phyloP scores from a whole-genome alignment of 768 basidiomycete genomes.

The Boletus eberwhitei region DNA sequence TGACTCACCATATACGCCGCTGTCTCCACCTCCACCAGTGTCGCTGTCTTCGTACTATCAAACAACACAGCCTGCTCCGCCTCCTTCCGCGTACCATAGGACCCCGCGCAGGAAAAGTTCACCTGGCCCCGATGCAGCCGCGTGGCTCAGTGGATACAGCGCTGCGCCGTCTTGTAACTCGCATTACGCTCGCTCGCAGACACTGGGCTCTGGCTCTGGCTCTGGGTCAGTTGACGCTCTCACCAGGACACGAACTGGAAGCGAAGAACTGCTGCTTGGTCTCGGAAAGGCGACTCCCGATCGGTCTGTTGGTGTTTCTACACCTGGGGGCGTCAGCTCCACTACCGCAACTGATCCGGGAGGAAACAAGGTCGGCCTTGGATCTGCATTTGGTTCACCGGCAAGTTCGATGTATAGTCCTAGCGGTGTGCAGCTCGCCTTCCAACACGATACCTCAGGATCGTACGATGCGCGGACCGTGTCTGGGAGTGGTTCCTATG shows the following conservation, averaged over 20 bases:
- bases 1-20: conserved; percentile 15
- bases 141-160: conserved; percentile 26
- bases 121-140: conserved; percentile 26
- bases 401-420: conserved; percentile 20
- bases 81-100: conserved; percentile 26
- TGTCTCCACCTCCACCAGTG: conserved; percentile 27
- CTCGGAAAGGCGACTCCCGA: conserved; percentile 14
- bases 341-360: conserved; percentile 5
- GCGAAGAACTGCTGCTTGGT: conserved; percentile 28
- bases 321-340: conserved; percentile 6
- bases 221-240: conserved; percentile 29
- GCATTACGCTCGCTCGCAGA: conserved; percentile 29
- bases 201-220: conserved; percentile 25
- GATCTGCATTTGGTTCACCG: conserved; percentile 32
- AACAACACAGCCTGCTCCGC: conserved; percentile 14
- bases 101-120: conserved; percentile 21
- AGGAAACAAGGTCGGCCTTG: conserved; percentile 17
- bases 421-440: conserved; percentile 2
- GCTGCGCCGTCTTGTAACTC: conserved; percentile 26
- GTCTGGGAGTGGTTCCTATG: conserved; percentile 25
- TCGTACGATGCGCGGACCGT: conserved; percentile 17
- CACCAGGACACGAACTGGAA: conserved; percentile 27
- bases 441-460: conserved; percentile 18
- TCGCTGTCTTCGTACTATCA: conserved; percentile 1
- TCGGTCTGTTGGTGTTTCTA: not conserved